phyloP scores from a whole-genome alignment of 2,329 filamentous ascomycete species.

The Trichophaea hybrida region DNA sequence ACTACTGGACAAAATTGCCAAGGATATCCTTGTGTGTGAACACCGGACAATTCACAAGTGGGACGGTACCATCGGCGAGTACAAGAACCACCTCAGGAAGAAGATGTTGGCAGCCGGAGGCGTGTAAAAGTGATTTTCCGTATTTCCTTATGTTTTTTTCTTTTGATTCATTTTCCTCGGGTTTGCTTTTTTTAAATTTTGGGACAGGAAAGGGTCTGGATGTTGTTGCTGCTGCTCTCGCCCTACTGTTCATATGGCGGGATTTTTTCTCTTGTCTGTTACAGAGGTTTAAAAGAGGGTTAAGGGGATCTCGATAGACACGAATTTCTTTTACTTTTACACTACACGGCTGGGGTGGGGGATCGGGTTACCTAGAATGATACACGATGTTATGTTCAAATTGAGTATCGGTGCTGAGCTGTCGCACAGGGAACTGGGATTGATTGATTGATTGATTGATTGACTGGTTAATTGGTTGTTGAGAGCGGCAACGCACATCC shows the following conservation, averaged over 20 bases:
- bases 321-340: background rate
- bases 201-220: background rate
- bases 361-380: background rate
- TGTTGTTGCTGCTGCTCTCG: background rate
- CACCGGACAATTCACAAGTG: conserved; percentile 85
- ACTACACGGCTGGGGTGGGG: background rate
- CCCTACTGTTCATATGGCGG: background rate
- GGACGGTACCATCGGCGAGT: conserved; percentile 78
- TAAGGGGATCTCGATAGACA: background rate
- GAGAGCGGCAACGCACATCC: no score
- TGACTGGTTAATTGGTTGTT: no score
- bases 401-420: no score
- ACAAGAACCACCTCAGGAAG: conserved; percentile 98
- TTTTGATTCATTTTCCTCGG: conserved; percentile 16
- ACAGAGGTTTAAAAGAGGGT: background rate
- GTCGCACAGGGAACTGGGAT: no score
- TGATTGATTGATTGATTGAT: no score
- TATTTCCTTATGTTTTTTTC: conserved; percentile 5
- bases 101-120: conserved; percentile 89
- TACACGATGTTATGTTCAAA: background rate
- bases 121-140: conserved; percentile 44
- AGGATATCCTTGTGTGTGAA: conserved; percentile 98
- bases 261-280: background rate
- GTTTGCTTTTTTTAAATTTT: conserved; percentile 13
- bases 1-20: conserved; percentile 97